phyloP scores from a whole-genome alignment of 2,329 filamentous ascomycete species.

The Arthrobotrys sinensis region DNA sequence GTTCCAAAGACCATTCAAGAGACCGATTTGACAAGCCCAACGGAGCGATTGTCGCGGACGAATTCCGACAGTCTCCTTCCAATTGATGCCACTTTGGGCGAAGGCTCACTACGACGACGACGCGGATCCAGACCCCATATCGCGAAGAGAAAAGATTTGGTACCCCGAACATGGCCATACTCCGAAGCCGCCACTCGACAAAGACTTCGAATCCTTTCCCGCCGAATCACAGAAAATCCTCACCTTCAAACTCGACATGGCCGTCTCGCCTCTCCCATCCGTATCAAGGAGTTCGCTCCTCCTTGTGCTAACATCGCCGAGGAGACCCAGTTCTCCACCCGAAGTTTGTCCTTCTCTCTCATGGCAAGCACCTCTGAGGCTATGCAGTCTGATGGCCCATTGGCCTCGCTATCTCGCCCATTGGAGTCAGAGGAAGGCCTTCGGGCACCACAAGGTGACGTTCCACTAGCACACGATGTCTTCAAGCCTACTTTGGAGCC shows the following conservation, averaged over 20 bases:
- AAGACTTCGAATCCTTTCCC: conserved; percentile 75
- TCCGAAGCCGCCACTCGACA: conserved; percentile 76
- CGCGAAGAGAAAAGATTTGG: conserved; percentile 55
- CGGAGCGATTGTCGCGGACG: conserved; percentile 62
- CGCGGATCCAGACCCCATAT: conserved; percentile 67
- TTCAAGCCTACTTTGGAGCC: conserved; percentile 57
- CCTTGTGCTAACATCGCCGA: conserved; percentile 53
- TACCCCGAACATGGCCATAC: conserved; percentile 73
- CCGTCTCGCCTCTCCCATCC: conserved; percentile 60
- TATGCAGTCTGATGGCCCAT: conserved; percentile 77
- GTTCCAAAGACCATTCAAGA: conserved; percentile 70
- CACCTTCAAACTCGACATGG: conserved; percentile 66
- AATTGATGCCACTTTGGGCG: conserved; percentile 59
- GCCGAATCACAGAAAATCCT: conserved; percentile 69
- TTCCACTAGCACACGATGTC: conserved; percentile 53
- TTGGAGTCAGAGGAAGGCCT: conserved; percentile 36
- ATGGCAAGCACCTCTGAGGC: conserved; percentile 76
- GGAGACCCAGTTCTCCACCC: conserved; percentile 68
- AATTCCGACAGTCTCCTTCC: conserved; percentile 52
- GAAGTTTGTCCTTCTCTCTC: conserved; percentile 77
- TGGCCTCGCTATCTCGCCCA: conserved; percentile 46
- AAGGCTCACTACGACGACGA: conserved; percentile 62
- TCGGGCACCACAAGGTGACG: conserved; percentile 43
- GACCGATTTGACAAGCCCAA: conserved; percentile 61
- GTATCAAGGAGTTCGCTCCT: conserved; percentile 67